Evolutionary conservation across 306 rosid genomes (phyloP).

Genomic region (Cicer yamashitae): DNA sequence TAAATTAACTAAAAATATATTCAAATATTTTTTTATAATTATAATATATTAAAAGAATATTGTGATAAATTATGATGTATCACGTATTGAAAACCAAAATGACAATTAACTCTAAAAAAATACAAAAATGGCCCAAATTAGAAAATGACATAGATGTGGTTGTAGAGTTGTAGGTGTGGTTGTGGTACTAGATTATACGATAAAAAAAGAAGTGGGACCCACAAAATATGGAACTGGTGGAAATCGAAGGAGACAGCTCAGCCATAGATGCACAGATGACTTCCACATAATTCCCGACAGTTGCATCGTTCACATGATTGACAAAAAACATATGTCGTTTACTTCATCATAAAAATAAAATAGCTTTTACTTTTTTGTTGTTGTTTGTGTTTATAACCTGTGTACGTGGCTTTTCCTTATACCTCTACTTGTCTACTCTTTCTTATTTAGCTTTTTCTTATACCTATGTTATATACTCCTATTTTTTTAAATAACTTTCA

Average conservation of each 20-base stretch:
- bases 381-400: neutral
- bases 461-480: no score
- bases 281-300: constrained; percentile 57
- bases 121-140: neutral
- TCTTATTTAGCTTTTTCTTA: no score
- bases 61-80: no score
- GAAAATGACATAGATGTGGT: no score
- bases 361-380: neutral
- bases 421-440: neutral
- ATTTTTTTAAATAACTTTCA: neutral
- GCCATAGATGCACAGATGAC: constrained; percentile 41
- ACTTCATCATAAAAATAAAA: neutral
- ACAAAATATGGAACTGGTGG: neutral
- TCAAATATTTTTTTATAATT: no score
- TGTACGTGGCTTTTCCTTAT: constrained; percentile 34
- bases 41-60: no score
- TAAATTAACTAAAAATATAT: no score
- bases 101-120: no score
- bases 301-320: constrained; percentile 36
- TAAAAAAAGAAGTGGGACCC: constrained; percentile 47
- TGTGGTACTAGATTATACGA: constrained; percentile 40
- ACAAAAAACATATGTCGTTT: constrained; percentile 31
- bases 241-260: constrained; percentile 35
- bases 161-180: neutral
- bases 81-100: no score